Base-by-base conservation (phyloP, 257 asterid species). In the Lycium ferocissimum region DNA sequence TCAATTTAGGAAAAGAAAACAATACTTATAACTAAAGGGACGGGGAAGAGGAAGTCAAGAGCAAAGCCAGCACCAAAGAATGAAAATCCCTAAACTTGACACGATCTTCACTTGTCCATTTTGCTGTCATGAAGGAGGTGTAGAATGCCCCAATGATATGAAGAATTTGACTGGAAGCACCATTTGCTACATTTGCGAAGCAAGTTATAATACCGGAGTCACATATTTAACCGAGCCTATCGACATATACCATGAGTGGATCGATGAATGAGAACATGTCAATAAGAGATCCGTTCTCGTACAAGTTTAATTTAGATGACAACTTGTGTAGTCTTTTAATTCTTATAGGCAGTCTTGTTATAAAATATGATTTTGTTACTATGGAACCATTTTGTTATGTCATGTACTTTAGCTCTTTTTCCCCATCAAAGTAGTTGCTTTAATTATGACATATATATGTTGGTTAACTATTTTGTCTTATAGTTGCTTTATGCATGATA, bases 1-100 rank as follows among this genome's bases (percentile, higher is more conserved):
- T 11, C 13, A 2, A 22, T 26, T 4, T 63, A 22, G 71, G 71
- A 10, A 63, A 61, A 0, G 33, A 65, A 22, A 65, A 26, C 1
- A 65, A 12, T 26, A 26, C 33, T 66, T 66, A 66, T 66, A 66
- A 66, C 33, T 33, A 66, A 2, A 59, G 12, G 2, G 7, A 6
- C 70, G 98, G 98, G 97, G 22, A 95, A 94, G 93, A 94, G 99
- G 88, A 95, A 95, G 90, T 92, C 99, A 7, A 93, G 92, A 88
- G 94, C 98, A 9, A 95, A 95, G 92, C 94, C 98, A 58, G 90
- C 94, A 35, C 91, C 97, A 35, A 95, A 91, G 95, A 95, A 95
- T 26, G 93, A 86, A 93, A 62, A 92, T 90, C 92, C 93, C 93
- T 92, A 95, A 95, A 86, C 99, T 95, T 20, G 98, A 95, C 85